Base-by-base conservation (phyloP, 352 stramenopile species). In the Globisporangium paddicum region DNA sequence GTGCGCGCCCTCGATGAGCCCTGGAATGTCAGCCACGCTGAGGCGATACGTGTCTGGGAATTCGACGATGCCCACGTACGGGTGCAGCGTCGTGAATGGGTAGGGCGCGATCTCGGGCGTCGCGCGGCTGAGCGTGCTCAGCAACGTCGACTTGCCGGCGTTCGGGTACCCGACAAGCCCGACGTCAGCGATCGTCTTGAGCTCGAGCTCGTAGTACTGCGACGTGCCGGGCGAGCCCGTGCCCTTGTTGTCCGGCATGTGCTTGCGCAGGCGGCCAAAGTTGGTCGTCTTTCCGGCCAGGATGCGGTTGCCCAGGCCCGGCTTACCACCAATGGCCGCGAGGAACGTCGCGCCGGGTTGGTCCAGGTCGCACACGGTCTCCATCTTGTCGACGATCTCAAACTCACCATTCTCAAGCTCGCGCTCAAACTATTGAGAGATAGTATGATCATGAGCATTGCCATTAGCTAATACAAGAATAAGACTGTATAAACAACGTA, bases 151-250 rank as follows among this genome's bases (percentile, higher is more conserved):
- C 74, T 99, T 99, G 62, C 97, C 98, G 1, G 97, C 97, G 74
- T 99, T 99, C 1, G 98, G 98, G 65, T 98, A 98, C 21, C 98
- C 98, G 3, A 99, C 96, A 3, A 99, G 82, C 18, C 97, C 98
- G 40, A 99, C 84, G 71, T 99, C 97, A 5, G 98, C 97, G 62
- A 99, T 98, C 8, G 96, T 88, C 80, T 99, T 99, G 35, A 99
- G 79, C 68, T 99, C 96, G n/a, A 99, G 63, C 56, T 96, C 86
- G 48, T 99, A 86, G 83, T 98, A 99, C 66, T 97, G 77, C 54
- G 94, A 90, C 5, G 89, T 87, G 9, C 97, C 98, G 1, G 89
- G 86, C 60, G 96, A 89, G 13, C 98, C 98, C 0, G 69, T 69
- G 14, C 63, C 75, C 54, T 94, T 94, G 54, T 60, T 77, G 25